A percentile compares a stretch with the other conserved stretches of the same genome.
Conservation (phyloP, 768 basidiomycete species). For the Megacollybia marginata region DNA sequence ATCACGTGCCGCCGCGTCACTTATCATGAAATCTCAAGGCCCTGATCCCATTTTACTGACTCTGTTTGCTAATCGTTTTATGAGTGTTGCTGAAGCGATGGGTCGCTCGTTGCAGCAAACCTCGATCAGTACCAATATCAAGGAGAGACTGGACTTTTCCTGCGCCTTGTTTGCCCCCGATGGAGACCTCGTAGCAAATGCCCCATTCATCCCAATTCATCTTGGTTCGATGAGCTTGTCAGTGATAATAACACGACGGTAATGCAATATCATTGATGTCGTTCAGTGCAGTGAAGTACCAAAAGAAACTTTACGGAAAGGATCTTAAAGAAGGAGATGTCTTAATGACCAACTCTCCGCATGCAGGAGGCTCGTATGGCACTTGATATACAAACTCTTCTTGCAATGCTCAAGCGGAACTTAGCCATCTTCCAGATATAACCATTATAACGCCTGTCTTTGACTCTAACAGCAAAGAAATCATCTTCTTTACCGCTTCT, state of each 20-base stretch:
- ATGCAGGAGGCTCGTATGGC: slow-evolving; percentile 79
- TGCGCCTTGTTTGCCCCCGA: slow-evolving; percentile 95
- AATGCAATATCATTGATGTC: neutral
- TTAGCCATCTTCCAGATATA: slow-evolving; percentile 77
- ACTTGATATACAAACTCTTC: neutral
- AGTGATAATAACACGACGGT: slow-evolving; percentile 19
- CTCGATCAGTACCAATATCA: slow-evolving; percentile 91
- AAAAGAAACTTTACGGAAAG: slow-evolving; percentile 70
- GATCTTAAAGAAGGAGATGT: slow-evolving; percentile 85
- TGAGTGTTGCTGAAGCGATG: slow-evolving; percentile 97
- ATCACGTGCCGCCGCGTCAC: neutral
- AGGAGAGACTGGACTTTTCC: slow-evolving; percentile 90
- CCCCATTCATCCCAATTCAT: slow-evolving; percentile 86
- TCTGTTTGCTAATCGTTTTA: slow-evolving; percentile 93
- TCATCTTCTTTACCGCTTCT: slow-evolving; percentile 91
- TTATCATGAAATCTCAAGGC: slow-evolving; percentile 13
- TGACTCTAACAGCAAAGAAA: slow-evolving; percentile 50
- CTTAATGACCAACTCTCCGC: slow-evolving; percentile 86
- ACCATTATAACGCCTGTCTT: slow-evolving; percentile 95
- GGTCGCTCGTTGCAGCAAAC: slow-evolving; percentile 86
- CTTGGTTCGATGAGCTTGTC: slow-evolving; percentile 89
- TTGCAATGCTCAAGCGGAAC: neutral
- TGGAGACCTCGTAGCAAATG: slow-evolving; percentile 91
- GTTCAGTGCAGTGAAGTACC: slow-evolving; percentile 76
- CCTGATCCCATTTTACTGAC: slow-evolving; percentile 86